A percentile compares a stretch with the other conserved stretches of the same genome.
Conservation (phyloP, 108 stramenopile genomes). For the Pseudonitzschia pungens region DNA sequence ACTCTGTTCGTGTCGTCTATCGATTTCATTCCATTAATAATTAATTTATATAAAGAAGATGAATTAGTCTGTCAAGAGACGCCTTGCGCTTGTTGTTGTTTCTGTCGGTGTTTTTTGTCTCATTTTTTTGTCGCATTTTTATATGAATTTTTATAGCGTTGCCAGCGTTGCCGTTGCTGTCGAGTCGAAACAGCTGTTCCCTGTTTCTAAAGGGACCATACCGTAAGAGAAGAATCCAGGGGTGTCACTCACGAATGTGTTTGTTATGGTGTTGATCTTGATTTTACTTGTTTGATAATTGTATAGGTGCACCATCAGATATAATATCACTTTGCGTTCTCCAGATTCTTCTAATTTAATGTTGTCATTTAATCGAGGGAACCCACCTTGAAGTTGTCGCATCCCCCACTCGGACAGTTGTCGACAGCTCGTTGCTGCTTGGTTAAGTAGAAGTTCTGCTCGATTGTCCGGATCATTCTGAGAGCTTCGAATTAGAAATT, state of each 20-base stretch:
- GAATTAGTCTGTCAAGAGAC: too few relatives aligned
- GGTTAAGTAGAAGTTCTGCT: not conserved
- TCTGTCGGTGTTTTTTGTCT: too few relatives aligned
- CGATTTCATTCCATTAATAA: too few relatives aligned
- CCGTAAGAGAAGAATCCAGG: too few relatives aligned
- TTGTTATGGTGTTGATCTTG: not conserved
- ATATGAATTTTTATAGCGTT: too few relatives aligned
- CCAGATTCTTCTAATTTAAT: slow-evolving; percentile 1
- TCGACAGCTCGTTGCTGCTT: slow-evolving; percentile 7
- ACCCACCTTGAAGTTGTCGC: slow-evolving; percentile 6
- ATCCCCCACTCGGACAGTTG: slow-evolving; percentile 43
- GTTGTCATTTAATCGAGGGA: not conserved
- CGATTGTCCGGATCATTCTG: slow-evolving; percentile 17
- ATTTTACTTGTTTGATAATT: slow-evolving; percentile 3
- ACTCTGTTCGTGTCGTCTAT: too few relatives aligned
- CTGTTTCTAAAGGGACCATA: too few relatives aligned
- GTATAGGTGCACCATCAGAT: slow-evolving; percentile 3
- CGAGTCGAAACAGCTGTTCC: too few relatives aligned
- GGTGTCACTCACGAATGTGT: slow-evolving; percentile 5
- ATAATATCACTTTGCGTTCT: not conserved
- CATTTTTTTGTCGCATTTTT: too few relatives aligned
- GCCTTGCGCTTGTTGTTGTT: too few relatives aligned
- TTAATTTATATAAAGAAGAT: too few relatives aligned
- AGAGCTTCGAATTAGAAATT: slow-evolving; percentile 25
- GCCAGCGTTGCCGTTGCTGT: too few relatives aligned